Evolutionary conservation across 2,329 filamentous ascomycete genomes (phyloP).

Genomic region (Orbilia quercus): DNA sequence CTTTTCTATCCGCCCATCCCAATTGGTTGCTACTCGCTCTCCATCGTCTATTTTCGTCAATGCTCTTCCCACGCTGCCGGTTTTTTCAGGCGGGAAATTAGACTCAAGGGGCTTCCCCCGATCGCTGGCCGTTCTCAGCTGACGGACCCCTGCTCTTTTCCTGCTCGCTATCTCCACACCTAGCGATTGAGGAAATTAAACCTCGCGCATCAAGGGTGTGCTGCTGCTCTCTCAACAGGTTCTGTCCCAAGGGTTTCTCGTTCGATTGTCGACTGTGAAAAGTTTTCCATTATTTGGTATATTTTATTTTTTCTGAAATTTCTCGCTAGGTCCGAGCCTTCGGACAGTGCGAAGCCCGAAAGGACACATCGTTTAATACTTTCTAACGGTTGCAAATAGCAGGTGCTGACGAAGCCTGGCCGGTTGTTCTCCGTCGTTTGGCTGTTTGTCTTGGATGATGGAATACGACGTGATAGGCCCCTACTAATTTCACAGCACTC

Average conservation of each 20-base stretch:
- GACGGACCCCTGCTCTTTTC: slow-evolving; percentile 37
- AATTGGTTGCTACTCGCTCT: slow-evolving; percentile 35
- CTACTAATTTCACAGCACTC: too few relatives aligned
- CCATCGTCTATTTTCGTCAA: slow-evolving; percentile 53
- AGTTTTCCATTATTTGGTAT: slow-evolving; percentile 14
- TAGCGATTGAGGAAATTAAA: slow-evolving; percentile 57
- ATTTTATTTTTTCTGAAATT: slow-evolving; percentile 4
- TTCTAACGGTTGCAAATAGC: slow-evolving; percentile 23
- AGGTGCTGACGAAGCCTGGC: slow-evolving; percentile 40
- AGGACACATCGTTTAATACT: slow-evolving; percentile 43
- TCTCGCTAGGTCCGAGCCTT: slow-evolving; percentile 32
- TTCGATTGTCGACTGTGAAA: neutral
- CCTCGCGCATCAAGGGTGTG: slow-evolving; percentile 53
- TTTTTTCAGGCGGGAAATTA: slow-evolving; percentile 49
- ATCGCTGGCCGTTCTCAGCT: slow-evolving; percentile 52
- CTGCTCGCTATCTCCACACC: slow-evolving; percentile 48
- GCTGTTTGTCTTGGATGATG: slow-evolving; percentile 29
- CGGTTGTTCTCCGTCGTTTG: slow-evolving; percentile 1
- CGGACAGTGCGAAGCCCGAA: slow-evolving; percentile 49
- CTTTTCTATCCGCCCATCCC: slow-evolving; percentile 37
- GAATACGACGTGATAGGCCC: slow-evolving; percentile 11
- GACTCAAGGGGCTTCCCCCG: slow-evolving; percentile 49
- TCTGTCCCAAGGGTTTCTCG: neutral
- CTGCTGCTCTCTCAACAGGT: slow-evolving; percentile 24
- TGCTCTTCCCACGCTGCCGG: slow-evolving; percentile 36